Base-by-base conservation (phyloP, 1,284 basidiomycete genomes). In the Filobasidium uniguttulatum region DNA sequence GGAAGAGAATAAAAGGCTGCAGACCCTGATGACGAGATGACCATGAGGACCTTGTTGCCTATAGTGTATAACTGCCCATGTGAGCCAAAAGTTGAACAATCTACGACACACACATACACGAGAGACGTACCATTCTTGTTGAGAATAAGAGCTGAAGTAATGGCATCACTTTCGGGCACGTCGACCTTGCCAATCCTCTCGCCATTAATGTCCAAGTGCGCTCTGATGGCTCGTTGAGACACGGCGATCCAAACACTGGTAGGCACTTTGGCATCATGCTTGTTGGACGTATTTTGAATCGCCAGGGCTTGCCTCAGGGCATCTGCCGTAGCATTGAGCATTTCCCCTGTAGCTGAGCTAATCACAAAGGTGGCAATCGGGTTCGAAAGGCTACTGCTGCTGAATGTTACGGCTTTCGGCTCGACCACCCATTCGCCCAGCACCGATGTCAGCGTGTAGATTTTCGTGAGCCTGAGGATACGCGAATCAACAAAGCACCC, bases 1-100 rank as follows among this genome's bases (percentile, higher is more conserved):
- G 85, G 85, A 8, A 86, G 69, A 0, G 82, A 79, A 67, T 85
- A 86, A 10, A 80, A 71, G 5, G 80, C 64, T 0, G 71, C 77
- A 22, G 76, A 72, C 5, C 68, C 67, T 6, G 73, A 58, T 46
- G 77, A 77, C 0, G 80, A 82, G 55, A 82, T 75, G 14, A 76
- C 77, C 14, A 82, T 77, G 17, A 87, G 64, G 1, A 77, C 79
- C 55, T 72, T 62, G 44, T 65, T 59, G 14, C 65, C 68, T 69
- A 48, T 29, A 38, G 26, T 57, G 78, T 79, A 74, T 53, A 37
- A 30, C 29, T 9, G 14, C 3, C 1, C 8, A 15, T 25, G 15
- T 23, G 2, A 26, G 5, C 19, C 17, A 43, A 33, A 8, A 31
- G 34, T n/a, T 14, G 7, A 44, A 3, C 41, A 28, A n/a, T 25